phyloP scores from a whole-genome alignment of 139 green algal species.

The Coccomyxa sp. region DNA sequence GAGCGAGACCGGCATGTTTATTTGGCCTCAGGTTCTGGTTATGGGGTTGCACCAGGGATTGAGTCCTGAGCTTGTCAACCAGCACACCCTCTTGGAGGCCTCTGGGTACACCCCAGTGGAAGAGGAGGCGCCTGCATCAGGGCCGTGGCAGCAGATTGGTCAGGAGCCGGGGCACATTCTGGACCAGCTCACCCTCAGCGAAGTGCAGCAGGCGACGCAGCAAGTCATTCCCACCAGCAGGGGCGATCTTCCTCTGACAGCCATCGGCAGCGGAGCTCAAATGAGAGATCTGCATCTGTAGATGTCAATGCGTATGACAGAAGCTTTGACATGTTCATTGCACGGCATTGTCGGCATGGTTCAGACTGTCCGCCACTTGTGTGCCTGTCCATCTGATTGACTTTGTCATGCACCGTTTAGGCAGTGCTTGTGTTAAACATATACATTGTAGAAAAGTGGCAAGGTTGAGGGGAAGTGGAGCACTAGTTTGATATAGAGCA shows the following conservation, averaged over 20 bases:
- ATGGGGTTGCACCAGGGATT: not conserved
- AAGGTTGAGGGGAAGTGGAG: no score
- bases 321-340: no score
- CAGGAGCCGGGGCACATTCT: not conserved
- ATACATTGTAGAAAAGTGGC: no score
- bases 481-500: no score
- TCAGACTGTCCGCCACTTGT: no score
- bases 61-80: not conserved
- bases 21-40: not conserved
- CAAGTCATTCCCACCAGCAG: not conserved
- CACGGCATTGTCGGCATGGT: no score
- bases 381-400: no score
- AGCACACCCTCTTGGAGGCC: not conserved
- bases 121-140: not conserved
- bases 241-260: not conserved
- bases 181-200: not conserved
- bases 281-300: not conserved
- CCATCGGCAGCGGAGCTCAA: not conserved
- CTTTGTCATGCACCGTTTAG: no score
- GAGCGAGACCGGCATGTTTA: not conserved
- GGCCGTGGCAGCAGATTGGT: not conserved
- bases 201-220: no score
- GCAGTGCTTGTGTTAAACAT: no score
- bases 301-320: not conserved
- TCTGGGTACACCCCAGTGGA: not conserved